A percentile compares a stretch with the other conserved stretches of the same genome.
Conservation (phyloP, 1,284 basidiomycete species). For the Moesziomyces aphidis region DNA sequence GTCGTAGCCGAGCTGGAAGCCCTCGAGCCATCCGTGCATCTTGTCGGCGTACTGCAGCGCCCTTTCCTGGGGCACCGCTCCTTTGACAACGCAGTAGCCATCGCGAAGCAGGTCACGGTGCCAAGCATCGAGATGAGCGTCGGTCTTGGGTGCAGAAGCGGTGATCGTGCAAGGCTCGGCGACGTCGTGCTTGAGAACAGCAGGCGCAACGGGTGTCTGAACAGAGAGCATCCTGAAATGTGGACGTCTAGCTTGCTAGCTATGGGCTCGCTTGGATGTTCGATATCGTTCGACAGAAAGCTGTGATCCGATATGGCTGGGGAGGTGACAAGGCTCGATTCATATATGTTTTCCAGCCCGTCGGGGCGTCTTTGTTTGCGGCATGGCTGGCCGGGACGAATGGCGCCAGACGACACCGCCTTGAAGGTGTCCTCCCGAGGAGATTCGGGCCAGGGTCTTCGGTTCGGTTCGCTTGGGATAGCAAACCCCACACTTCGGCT, state of each 20-base stretch:
- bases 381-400: no score
- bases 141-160: neutral
- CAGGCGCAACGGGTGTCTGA: constrained; percentile 12
- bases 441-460: no score
- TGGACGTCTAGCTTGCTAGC: neutral
- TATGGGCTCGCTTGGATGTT: neutral
- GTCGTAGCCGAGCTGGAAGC: constrained; percentile 68
- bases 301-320: no score
- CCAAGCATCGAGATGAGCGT: constrained; percentile 28
- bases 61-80: constrained; percentile 60
- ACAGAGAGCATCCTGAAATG: constrained; percentile 11
- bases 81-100: constrained; percentile 67
- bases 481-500: no score
- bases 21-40: constrained; percentile 67
- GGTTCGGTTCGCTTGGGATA: no score
- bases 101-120: constrained; percentile 43
- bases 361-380: no score
- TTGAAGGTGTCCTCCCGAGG: no score
- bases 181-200: constrained; percentile 19
- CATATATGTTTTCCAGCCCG: no score
- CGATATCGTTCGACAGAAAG: no score
- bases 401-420: no score
- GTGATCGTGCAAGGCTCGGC: neutral
- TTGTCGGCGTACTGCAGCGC: constrained; percentile 64
- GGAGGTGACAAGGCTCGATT: no score